Evolutionary conservation across 2,329 filamentous ascomycete genomes (phyloP), one percentile per base, ranked within the genome.

Genomic region (Lachnellula cervina): DNA sequence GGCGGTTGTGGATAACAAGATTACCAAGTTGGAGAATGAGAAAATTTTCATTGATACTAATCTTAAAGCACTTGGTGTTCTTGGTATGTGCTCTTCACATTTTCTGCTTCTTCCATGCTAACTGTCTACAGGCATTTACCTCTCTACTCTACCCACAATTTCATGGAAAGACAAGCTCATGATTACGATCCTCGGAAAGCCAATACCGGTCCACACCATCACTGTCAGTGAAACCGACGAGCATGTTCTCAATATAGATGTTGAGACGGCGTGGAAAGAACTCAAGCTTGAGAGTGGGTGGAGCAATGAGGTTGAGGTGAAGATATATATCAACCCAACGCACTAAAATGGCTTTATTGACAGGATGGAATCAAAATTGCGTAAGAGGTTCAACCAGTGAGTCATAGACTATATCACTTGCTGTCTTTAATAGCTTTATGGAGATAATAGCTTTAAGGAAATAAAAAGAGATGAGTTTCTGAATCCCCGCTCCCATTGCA

Each of bases 241-340:
- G 0, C 76, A 78, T 56, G 80, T 97, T 7, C 71, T 97, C 34
- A 85, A 90, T 62, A 80, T 97, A 54, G 89, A 97, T 74, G 71
- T 90, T 13, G 80, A 84, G 62, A 77, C 73, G 32, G 93, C 93
- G 0, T 97, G 91, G 91, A 80, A 80, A 46, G 83, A 89, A 64
- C 79, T 91, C 75, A 80, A 78, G 0, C 76, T 94, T 54, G 74
- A 83, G 56, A 79, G 82, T 38, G 84, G 87, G 7, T 95, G 89
- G 86, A 87, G 84, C 61, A 96, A 96, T 69, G 89, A 95, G 70
- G 80, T 91, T 38, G 77, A 82, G 58, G 74, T 95, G 43, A 85
- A 63, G 55, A 61, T 68, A 49, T 63, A 61, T 46, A 56, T 68
- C 48, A 64, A 61, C 34, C 55, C 56, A n/a, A 17, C 45, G 5